Evolutionary conservation across 108 stramenopile species (phyloP).

Genomic region (Nannochloropsis salina): DNA sequence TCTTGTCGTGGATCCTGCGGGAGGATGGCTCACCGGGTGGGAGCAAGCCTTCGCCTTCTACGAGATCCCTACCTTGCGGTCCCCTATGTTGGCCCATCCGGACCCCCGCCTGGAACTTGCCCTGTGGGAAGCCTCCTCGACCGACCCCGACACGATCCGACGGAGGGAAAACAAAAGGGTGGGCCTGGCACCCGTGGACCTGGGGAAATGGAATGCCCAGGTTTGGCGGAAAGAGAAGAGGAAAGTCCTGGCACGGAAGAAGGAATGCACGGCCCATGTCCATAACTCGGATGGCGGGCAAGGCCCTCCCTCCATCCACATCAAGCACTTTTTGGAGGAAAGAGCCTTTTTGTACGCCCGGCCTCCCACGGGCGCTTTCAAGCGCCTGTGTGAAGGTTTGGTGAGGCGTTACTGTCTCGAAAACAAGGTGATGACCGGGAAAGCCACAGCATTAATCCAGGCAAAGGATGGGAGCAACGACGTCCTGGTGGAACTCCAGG

Average conservation of each 20-base stretch:
- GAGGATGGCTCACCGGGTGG: not conserved
- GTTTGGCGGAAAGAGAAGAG: constrained; percentile 3
- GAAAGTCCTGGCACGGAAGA: not conserved
- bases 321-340: not conserved
- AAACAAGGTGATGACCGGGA: not conserved
- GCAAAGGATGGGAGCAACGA: not conserved
- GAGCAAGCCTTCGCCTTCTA: constrained; percentile 16
- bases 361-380: not conserved
- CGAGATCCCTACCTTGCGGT: constrained; percentile 17
- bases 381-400: not conserved
- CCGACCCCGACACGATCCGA: not conserved
- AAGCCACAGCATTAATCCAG: not conserved
- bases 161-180: not conserved
- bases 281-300: too few relatives aligned
- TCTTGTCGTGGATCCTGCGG: not conserved
- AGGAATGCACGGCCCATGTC: not conserved
- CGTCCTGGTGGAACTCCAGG: not conserved
- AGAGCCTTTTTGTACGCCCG: not conserved
- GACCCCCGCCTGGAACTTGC: not conserved
- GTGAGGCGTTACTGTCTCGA: not conserved
- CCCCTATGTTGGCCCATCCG: constrained; percentile 11
- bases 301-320: not conserved
- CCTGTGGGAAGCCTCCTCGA: not conserved
- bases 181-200: not conserved
- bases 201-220: not conserved